Evolutionary conservation across 2,329 filamentous ascomycete species (phyloP).

Genomic region (Colletotrichum tropicicola): DNA sequence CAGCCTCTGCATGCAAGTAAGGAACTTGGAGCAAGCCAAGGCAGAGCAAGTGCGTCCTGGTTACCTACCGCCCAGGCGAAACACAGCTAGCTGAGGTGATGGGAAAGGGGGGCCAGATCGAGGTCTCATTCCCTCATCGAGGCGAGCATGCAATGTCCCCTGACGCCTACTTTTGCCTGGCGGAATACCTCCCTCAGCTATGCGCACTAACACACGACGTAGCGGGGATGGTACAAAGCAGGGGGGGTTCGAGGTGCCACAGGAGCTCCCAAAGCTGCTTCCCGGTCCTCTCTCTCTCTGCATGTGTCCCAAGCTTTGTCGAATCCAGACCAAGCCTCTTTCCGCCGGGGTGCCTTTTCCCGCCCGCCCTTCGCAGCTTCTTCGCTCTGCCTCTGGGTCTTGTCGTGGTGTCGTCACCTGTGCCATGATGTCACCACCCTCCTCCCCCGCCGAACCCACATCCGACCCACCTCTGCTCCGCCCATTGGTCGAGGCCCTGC

Average conservation of each 20-base stretch:
- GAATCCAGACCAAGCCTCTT: background rate
- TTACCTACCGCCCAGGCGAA: constrained; percentile 8
- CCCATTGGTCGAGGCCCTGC: constrained; percentile 22
- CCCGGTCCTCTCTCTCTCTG: background rate
- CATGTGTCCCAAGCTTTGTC: background rate
- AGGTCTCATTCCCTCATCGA: constrained; percentile 29
- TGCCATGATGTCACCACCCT: constrained; percentile 52
- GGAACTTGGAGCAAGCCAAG: constrained; percentile 5
- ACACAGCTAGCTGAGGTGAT: constrained; percentile 20
- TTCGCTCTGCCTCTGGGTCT: background rate
- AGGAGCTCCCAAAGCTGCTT: background rate
- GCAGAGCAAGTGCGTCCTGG: constrained; percentile 8
- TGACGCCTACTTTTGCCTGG: background rate
- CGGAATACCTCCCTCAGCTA: background rate
- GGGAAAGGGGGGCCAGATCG: constrained; percentile 13
- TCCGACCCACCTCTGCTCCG: background rate
- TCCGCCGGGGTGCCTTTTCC: too few relatives aligned
- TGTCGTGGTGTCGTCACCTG: constrained; percentile 43
- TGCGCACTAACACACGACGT: background rate
- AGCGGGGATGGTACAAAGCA: background rate
- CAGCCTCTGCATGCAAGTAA: constrained; percentile 20
- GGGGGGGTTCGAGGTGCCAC: background rate
- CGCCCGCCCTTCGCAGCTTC: background rate
- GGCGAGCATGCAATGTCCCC: background rate
- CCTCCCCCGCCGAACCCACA: constrained; percentile 26